Base-by-base conservation (phyloP, 23 red algal genomes). In the Pyropia haitanensis region DNA sequence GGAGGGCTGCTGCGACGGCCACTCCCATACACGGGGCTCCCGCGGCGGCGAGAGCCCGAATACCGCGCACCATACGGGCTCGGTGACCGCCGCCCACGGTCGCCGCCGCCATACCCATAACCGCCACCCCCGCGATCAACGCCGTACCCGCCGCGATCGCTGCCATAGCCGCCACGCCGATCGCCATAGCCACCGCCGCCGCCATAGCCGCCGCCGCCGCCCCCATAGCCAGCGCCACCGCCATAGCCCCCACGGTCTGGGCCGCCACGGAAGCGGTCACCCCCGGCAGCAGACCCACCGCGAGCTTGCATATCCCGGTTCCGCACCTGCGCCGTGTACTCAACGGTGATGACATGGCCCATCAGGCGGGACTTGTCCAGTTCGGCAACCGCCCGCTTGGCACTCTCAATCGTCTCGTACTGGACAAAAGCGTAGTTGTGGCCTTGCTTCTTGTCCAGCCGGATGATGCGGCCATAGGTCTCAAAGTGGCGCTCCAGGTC, bases 401-500 rank as follows among this genome's bases (percentile, higher is more conserved):
- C 77, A 28, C 67, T 34, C 17, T 81, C 67, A 56, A 81, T 46
- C 17, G 14, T 61, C 56, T 26, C 77, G 26, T 71, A 81, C 65
- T 81, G 77, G n/a, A 81, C 55, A 73, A 81, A 81, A 26, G 77
- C 77, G 29, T 67, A 81, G 19, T 55, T 67, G 29, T 29, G 24
- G 39, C 39, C 39, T 19, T 77, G 18, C 44, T 73, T 58, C 48
- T 59, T 39, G 55, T 81, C 77, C 19, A 81, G 33, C 29, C 77
- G 27, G 24, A 80, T 60, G 27, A 88, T 69, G 12, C 25, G 73
- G 18, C 82, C 82, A 20, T 68, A 88, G 1, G 67, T 25, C 7
- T 48, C 62, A 61, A 88, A 88, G 31, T 49, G 22, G 10, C 64
- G 19, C 20, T 71, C 51, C 20, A 88, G 61, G 18, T 70, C 75